Evolutionary conservation across 257 asterid species (phyloP).

Genomic region (Phtheirospermum japonicum): DNA sequence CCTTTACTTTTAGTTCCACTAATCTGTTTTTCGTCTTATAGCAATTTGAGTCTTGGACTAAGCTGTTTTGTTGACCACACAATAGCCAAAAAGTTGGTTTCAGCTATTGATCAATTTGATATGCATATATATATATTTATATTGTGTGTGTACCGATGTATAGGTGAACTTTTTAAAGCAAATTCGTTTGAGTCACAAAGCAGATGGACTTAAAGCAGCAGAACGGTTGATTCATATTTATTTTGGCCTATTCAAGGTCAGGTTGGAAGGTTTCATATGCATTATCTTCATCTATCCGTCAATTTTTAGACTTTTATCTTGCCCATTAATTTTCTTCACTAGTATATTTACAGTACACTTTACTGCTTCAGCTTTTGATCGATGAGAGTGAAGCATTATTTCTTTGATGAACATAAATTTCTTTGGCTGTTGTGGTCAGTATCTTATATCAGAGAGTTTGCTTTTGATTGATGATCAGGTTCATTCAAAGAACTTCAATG

Average conservation of each 20-base stretch:
- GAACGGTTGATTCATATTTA: constrained; percentile 84
- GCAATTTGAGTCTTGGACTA: too few species aligned
- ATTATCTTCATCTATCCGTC: too few species aligned
- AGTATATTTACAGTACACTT: neutral
- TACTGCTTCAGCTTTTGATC: constrained; percentile 74
- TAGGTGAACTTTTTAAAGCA: constrained; percentile 89
- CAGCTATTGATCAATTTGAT: too few species aligned
- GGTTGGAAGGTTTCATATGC: constrained; percentile 8
- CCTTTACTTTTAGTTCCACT: too few species aligned
- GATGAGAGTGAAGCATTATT: constrained; percentile 58
- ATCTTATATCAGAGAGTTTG: constrained; percentile 27
- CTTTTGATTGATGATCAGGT: constrained; percentile 82
- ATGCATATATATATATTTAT: neutral
- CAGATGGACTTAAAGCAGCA: constrained; percentile 93
- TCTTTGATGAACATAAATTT: too few species aligned
- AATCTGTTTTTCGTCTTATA: too few species aligned
- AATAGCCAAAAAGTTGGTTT: too few species aligned
- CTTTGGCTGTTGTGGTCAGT: too few species aligned
- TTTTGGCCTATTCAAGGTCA: constrained; percentile 94
- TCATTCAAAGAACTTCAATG: constrained; percentile 90
- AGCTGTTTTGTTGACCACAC: too few species aligned
- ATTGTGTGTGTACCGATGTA: constrained; percentile 29
- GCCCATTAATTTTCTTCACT: too few species aligned
- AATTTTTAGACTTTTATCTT: too few species aligned
- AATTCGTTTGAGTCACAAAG: constrained; percentile 79